A percentile compares a stretch with the other conserved stretches of the same genome.
Evolutionary conservation across 495 filamentous ascomycete species (phyloP).

Genomic region (Trichoderma asperelloides): DNA sequence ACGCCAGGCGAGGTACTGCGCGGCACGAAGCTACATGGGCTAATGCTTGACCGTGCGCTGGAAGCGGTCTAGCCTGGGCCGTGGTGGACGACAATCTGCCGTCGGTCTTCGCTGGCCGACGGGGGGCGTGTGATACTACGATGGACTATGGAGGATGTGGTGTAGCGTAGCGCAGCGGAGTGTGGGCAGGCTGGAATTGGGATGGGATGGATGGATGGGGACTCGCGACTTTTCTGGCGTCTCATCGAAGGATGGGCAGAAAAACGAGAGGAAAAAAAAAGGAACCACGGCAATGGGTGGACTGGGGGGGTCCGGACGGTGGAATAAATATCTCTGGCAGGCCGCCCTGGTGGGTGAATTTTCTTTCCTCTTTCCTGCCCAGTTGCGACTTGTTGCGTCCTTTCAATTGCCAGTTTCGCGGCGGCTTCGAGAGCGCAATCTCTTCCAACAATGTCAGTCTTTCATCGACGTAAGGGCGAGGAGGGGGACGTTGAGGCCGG

Average conservation of each 20-base stretch:
- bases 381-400: conserved; percentile 8
- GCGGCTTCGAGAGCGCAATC: conserved; percentile 1
- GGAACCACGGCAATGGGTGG: conserved; percentile 4
- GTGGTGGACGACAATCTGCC: conserved; percentile 2
- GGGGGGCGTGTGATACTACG: neutral
- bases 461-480: neutral
- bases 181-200: neutral
- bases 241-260: neutral
- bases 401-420: conserved; percentile 6
- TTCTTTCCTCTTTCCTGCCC: neutral
- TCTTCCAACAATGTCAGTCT: conserved; percentile 7
- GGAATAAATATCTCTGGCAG: conserved; percentile 4
- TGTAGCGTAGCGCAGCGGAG: no score
- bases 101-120: conserved; percentile 6
- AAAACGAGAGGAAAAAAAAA: neutral
- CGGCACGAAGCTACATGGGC: neutral
- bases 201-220: conserved; percentile 6
- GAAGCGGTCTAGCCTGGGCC: neutral
- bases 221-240: neutral
- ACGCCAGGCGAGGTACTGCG: neutral
- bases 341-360: neutral
- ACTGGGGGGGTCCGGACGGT: neutral
- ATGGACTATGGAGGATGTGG: no score
- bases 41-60: neutral
- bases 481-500: conserved; percentile 1